phyloP scores from a whole-genome alignment of 257 asterid genomes.

The Thymus quinquecostatus region DNA sequence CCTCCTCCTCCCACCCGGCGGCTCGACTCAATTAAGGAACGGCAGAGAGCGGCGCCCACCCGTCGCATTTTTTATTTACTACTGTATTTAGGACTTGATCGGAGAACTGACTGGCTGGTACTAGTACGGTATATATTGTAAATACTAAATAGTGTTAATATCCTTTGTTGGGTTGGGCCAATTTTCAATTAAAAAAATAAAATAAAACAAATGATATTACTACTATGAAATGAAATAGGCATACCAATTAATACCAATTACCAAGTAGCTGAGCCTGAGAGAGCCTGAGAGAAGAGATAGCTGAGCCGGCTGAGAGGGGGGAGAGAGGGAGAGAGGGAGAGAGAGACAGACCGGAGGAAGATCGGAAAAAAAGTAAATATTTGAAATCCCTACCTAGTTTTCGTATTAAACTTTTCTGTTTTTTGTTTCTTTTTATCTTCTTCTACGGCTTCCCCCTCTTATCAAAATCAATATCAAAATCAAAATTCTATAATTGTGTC shows the following conservation, averaged over 20 bases:
- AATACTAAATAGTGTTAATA: too few species aligned
- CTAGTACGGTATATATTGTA: too few species aligned
- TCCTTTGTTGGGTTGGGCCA: background rate
- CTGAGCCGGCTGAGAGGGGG: too few species aligned
- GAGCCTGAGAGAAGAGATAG: too few species aligned
- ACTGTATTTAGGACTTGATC: too few species aligned
- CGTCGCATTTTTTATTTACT: slow-evolving; percentile 49
- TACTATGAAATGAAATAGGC: too few species aligned
- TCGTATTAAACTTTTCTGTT: background rate
- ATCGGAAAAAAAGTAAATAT: background rate
- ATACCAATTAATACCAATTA: too few species aligned
- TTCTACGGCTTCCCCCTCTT: background rate
- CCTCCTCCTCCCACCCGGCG: background rate
- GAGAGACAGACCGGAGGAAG: background rate
- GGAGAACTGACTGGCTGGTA: too few species aligned
- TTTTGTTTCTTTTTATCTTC: background rate
- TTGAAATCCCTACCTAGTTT: slow-evolving; percentile 22
- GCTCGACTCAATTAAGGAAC: background rate
- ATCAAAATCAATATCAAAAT: slow-evolving; percentile 13
- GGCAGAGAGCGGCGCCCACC: slow-evolving; percentile 44
- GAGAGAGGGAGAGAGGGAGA: too few species aligned
- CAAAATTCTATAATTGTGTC: slow-evolving; percentile 7
- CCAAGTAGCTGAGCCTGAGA: too few species aligned
- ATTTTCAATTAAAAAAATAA: background rate
- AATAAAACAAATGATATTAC: too few species aligned